These are phyloP conservation scores for Tuber melanosporum DNA, from an alignment of 495 filamentous ascomycete genomes.

Conservation along the genomic window DNA sequence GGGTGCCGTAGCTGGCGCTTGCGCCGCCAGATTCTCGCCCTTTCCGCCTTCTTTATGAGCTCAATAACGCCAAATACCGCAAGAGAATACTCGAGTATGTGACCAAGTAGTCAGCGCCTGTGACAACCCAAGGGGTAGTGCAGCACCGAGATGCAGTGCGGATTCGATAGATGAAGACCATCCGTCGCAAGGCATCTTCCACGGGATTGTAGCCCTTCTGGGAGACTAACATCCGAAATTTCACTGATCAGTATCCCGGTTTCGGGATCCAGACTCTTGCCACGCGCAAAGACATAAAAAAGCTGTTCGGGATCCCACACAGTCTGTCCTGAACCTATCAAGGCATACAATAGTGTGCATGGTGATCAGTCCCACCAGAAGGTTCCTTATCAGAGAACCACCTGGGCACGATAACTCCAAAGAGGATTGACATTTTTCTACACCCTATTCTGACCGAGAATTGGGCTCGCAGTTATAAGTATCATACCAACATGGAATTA, in stretches of 20 bases:
- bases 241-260: not conserved
- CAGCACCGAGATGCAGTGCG: not conserved
- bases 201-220: not conserved
- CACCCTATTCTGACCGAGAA: not conserved
- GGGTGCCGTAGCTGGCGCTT: not conserved
- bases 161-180: not conserved
- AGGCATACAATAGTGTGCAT: not conserved
- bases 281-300: not conserved
- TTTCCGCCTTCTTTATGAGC: not conserved
- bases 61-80: not conserved
- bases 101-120: not conserved
- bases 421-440: not conserved
- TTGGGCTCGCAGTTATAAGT: not conserved
- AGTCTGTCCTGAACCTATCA: not conserved
- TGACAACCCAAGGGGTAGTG: not conserved
- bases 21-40: not conserved
- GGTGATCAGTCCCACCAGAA: not conserved
- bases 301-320: not conserved
- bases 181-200: not conserved
- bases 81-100: not conserved
- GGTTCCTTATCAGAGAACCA: not conserved
- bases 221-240: not conserved
- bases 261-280: not conserved
- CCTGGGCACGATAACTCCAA: not conserved
- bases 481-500: not conserved